Percentiles rank a stretch among this genome's conserved stretches.
Conservation (phyloP, 2,329 filamentous ascomycete genomes). For the Ophiostoma himal-ulmi region DNA sequence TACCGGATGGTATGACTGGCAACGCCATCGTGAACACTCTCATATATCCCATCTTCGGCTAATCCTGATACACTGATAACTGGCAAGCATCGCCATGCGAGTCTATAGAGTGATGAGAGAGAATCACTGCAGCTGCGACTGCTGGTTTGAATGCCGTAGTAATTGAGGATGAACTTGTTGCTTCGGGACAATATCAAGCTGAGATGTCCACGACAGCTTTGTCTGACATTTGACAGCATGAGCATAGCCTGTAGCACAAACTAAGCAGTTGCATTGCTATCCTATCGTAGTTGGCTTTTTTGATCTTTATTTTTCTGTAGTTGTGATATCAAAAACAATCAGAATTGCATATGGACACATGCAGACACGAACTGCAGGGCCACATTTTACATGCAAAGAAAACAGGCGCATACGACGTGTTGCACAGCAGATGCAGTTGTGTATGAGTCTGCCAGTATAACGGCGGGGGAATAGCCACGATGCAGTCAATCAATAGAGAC, state of each 20-base stretch:
- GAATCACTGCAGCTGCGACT: not conserved
- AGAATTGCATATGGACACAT: too few species aligned
- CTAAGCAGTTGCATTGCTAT: too few species aligned
- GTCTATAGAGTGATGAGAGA: not conserved
- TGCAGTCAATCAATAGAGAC: too few species aligned
- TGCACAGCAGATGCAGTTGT: not conserved
- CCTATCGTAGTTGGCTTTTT: too few species aligned
- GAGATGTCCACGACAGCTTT: too few species aligned
- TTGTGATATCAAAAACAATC: too few species aligned
- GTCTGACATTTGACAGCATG: too few species aligned
- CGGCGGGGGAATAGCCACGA: not conserved
- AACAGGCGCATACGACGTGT: not conserved
- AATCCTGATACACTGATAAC: not conserved
- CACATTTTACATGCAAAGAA: too few species aligned
- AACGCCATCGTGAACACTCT: not conserved
- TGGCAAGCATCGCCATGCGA: not conserved
- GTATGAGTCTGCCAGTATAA: not conserved
- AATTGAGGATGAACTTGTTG: not conserved
- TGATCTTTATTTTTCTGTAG: too few species aligned
- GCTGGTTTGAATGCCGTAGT: not conserved
- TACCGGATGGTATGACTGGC: not conserved
- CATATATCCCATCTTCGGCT: not conserved
- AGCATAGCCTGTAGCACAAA: too few species aligned
- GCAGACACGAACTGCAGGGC: too few species aligned
- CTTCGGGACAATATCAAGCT: too few species aligned